A percentile compares a stretch with the other conserved stretches of the same genome.
phyloP scores from a whole-genome alignment of 2,329 filamentous ascomycete genomes.

The Penicillium hesseltinei region DNA sequence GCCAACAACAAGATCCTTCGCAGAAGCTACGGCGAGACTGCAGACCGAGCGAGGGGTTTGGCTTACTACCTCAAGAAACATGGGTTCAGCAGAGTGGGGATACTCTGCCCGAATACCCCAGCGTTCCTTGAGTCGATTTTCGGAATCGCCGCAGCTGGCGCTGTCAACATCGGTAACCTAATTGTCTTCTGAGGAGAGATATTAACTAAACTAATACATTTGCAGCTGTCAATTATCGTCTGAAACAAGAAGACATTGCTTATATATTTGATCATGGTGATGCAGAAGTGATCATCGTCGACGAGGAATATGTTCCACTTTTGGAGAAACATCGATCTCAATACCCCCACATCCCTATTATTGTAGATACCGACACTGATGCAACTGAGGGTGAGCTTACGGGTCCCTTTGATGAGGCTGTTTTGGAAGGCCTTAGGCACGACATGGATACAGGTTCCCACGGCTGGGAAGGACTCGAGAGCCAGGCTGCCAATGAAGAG shows the following conservation, averaged over 20 bases:
- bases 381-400: constrained; percentile 68
- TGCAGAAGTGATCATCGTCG: constrained; percentile 82
- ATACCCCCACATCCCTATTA: constrained; percentile 64
- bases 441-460: constrained; percentile 64
- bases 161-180: constrained; percentile 63
- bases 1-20: constrained; percentile 71
- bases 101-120: constrained; percentile 88
- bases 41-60: constrained; percentile 80
- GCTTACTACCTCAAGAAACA: constrained; percentile 83
- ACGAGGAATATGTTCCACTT: constrained; percentile 72
- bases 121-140: constrained; percentile 91
- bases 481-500: constrained; percentile 72
- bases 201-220: neutral
- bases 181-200: constrained; percentile 28
- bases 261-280: constrained; percentile 90
- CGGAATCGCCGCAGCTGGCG: constrained; percentile 78
- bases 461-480: constrained; percentile 75
- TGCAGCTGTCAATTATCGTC: constrained; percentile 64
- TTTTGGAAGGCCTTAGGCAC: constrained; percentile 73
- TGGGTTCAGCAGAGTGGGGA: constrained; percentile 72
- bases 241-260: constrained; percentile 79
- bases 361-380: constrained; percentile 85
- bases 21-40: constrained; percentile 75
- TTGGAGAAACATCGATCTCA: constrained; percentile 63
- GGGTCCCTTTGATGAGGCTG: constrained; percentile 79